Percentiles rank a stretch among this genome's conserved stretches.
phyloP scores from a whole-genome alignment of 2,329 filamentous ascomycete genomes.

The Xylariaceae sp. region DNA sequence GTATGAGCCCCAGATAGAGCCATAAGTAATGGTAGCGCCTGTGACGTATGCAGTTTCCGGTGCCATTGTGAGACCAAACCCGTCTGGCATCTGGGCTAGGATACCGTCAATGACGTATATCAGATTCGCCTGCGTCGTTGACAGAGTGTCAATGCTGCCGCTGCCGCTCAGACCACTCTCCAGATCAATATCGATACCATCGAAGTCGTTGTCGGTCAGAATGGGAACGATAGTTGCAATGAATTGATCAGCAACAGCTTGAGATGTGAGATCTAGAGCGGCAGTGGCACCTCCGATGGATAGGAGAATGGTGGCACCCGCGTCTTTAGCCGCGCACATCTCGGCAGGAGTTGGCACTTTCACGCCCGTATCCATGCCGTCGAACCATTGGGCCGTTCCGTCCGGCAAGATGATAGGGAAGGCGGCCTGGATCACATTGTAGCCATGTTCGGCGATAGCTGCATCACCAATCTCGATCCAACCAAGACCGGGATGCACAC shows the following conservation, averaged over 20 bases:
- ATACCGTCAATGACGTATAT: slow-evolving; percentile 35
- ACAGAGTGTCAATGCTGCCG: slow-evolving; percentile 29
- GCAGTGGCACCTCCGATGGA: slow-evolving; percentile 35
- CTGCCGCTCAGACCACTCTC: slow-evolving; percentile 31
- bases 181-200: slow-evolving; percentile 36
- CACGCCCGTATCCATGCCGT: slow-evolving; percentile 32
- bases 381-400: slow-evolving; percentile 31
- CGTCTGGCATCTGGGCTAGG: slow-evolving; percentile 50
- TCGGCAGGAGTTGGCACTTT: slow-evolving; percentile 30
- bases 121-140: slow-evolving; percentile 32
- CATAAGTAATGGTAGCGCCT: slow-evolving; percentile 29
- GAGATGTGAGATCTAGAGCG: slow-evolving; percentile 31
- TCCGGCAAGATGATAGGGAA: slow-evolving; percentile 34
- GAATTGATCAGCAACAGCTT: slow-evolving; percentile 32
- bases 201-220: slow-evolving; percentile 34
- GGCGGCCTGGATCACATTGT: slow-evolving; percentile 34
- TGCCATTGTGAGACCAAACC: slow-evolving; percentile 52
- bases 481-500: slow-evolving; percentile 32
- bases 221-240: slow-evolving; percentile 34
- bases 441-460: slow-evolving; percentile 28
- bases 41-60: slow-evolving; percentile 36
- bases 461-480: slow-evolving; percentile 32
- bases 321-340: slow-evolving; percentile 33
- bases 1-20: slow-evolving; percentile 35
- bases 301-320: slow-evolving; percentile 32